These are phyloP conservation scores for Chlorella sp. DNA, from an alignment of 139 green algal genomes.

Conservation along the genomic window DNA sequence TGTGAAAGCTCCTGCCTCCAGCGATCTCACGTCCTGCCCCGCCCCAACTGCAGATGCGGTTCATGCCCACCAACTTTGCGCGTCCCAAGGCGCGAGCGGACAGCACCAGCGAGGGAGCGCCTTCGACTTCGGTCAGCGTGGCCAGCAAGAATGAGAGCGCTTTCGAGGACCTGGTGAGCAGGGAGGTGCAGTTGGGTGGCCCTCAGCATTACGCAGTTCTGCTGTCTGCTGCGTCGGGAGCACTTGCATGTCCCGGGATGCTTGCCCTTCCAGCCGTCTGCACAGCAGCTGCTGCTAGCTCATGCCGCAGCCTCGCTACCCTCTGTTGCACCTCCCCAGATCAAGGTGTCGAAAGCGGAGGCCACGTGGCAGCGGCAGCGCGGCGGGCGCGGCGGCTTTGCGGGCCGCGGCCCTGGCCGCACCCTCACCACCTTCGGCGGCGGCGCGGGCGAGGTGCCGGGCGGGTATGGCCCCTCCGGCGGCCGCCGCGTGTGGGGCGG, in stretches of 20 bases:
- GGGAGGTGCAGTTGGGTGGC: too few species aligned
- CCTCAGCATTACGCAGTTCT: too few species aligned
- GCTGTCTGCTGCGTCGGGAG: too few species aligned
- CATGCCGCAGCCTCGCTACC: too few species aligned
- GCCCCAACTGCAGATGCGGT: conserved; percentile 19
- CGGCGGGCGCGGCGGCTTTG: background rate
- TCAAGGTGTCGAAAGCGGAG: conserved; percentile 53
- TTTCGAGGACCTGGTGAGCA: conserved; percentile 57
- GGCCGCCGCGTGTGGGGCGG: too few species aligned
- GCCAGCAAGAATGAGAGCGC: conserved; percentile 41
- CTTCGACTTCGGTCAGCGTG: conserved; percentile 11
- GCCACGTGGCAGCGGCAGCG: conserved; percentile 40
- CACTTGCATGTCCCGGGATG: too few species aligned
- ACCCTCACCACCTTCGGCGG: conserved; percentile 36
- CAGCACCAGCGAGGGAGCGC: background rate
- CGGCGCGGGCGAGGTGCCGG: conserved; percentile 10
- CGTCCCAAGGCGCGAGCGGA: conserved; percentile 27
- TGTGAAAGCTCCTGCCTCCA: too few species aligned
- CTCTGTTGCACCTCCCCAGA: too few species aligned
- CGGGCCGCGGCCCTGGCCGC: background rate
- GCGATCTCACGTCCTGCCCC: too few species aligned
- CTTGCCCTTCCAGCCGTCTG: too few species aligned
- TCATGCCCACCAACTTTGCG: conserved; percentile 43
- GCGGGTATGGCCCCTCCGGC: too few species aligned
- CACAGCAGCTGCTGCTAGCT: too few species aligned